Percentiles rank a stretch among this genome's conserved stretches.
Conservation (phyloP, 441 rosid genomes). For the Eruca vesicaria region DNA sequence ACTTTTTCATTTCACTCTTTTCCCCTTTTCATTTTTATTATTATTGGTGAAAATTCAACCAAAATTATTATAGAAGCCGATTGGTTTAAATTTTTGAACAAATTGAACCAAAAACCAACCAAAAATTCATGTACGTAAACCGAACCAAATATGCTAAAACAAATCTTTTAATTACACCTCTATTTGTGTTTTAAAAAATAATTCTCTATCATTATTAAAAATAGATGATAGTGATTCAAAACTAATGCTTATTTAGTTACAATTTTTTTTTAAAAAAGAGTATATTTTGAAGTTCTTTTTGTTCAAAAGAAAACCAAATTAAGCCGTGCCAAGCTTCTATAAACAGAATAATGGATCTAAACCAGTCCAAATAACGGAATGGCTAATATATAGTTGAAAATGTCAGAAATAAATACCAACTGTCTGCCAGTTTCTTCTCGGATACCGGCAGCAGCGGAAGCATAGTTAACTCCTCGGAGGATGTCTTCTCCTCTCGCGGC, state of each 20-base stretch:
- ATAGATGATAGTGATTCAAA: not conserved
- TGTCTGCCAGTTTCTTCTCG: slow-evolving; percentile 85
- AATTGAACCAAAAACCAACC: not conserved
- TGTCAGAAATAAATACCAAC: slow-evolving; percentile 42
- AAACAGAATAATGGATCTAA: not conserved
- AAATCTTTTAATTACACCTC: not conserved
- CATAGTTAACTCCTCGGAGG: slow-evolving; percentile 73
- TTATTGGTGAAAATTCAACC: too few relatives aligned
- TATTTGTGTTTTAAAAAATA: too few relatives aligned
- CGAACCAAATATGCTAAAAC: not conserved
- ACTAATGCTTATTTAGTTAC: not conserved
- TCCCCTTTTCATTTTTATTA: too few relatives aligned
- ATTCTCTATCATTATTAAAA: not conserved
- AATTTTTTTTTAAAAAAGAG: not conserved
- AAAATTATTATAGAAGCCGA: not conserved
- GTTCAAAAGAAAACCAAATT: not conserved
- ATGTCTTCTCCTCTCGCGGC: slow-evolving; percentile 58
- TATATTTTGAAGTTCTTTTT: not conserved
- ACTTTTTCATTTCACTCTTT: too few relatives aligned
- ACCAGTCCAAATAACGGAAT: not conserved
- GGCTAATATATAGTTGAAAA: not conserved
- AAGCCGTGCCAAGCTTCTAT: not conserved
- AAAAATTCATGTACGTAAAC: not conserved
- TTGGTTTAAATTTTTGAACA: not conserved
- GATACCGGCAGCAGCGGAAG: slow-evolving; percentile 94